Base-by-base conservation (phyloP, 768 basidiomycete genomes). In the Hemileccinum impolitum region DNA sequence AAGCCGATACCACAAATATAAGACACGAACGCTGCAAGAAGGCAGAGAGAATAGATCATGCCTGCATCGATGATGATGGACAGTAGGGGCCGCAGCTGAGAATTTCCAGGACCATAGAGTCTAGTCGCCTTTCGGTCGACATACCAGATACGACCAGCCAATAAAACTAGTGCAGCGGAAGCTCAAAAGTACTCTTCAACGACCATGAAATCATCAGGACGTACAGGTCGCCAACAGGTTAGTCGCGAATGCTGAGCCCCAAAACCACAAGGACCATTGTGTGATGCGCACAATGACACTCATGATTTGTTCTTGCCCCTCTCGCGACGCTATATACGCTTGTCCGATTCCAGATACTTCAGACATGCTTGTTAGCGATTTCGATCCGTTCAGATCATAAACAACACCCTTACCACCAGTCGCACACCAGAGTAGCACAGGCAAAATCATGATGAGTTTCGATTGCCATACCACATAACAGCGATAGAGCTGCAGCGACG, bases 21-120 rank as follows among this genome's bases (percentile, higher is more conserved):
- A 26, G 63, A 62, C 6, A 68, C 49, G 15, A 74, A 53, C 3
- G 69, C 66, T 9, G 64, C 57, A 17, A 69, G 50, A 45, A 73
- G 65, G 1, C 69, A 65, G 37, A 67, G 1, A 1, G 70, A 70
- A 48, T 74, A 74, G 6, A 74, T 57, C 15, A 58, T 54, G 13
- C 72, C 72, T 10, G 70, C 65, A 46, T 74, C 73, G 47, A 73
- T 45, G 35, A 73, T 55, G 28, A 70, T 56, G 17, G 56, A 52
- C 12, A 74, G 47, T 9, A 59, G n/a, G 8, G 51, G 51, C 23
- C 48, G 51, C 4, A 59, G 32, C 14, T 59, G 44, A 1, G 57
- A 56, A 12, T 25, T 42, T 25, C 38, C 23, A 18, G 28, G 7
- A 5, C 45, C 42, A 18, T 34, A 39, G 1, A 71, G 35, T 18